Conservation (phyloP, 2,329 filamentous ascomycete genomes). For the Stagonosporopsis tanaceti region DNA sequence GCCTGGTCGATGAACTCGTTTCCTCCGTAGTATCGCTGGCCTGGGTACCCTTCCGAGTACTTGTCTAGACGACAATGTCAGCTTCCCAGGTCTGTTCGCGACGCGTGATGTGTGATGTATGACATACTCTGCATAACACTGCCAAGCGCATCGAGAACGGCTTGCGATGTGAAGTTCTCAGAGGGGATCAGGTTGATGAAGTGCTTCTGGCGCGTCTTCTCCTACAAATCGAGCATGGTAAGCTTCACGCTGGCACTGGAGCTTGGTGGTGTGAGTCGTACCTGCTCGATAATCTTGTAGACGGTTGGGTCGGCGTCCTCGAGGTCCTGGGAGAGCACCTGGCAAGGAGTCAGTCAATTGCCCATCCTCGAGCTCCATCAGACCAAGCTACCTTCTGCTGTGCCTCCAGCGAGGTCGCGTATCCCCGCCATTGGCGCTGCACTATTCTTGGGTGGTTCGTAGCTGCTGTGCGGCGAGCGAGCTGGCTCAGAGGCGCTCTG, state of each 20-base stretch:
- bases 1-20: slow-evolving; percentile 99
- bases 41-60: slow-evolving; percentile 98
- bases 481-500: slow-evolving; percentile 50
- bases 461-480: slow-evolving; percentile 41
- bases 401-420: slow-evolving; percentile 54
- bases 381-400: slow-evolving; percentile 57
- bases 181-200: slow-evolving; percentile 99
- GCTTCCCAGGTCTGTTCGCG: slow-evolving; percentile 45
- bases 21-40: slow-evolving; percentile 97
- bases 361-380: not conserved
- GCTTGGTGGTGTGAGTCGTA: slow-evolving; percentile 51
- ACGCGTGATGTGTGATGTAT: slow-evolving; percentile 72
- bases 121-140: slow-evolving; percentile 55
- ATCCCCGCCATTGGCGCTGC: slow-evolving; percentile 49
- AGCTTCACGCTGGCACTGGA: slow-evolving; percentile 17
- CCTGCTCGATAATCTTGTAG: slow-evolving; percentile 90
- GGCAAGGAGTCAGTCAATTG: slow-evolving; percentile 22
- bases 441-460: slow-evolving; percentile 43
- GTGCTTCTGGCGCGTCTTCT: slow-evolving; percentile 95
- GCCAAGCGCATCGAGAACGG: slow-evolving; percentile 96
- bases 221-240: slow-evolving; percentile 60
- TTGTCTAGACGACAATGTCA: slow-evolving; percentile 70
- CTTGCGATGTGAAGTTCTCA: slow-evolving; percentile 98
- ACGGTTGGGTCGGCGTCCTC: slow-evolving; percentile 86
- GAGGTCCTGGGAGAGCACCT: slow-evolving; percentile 83